phyloP scores from a whole-genome alignment of 2,329 filamentous ascomycete genomes.

The Venturia nashicola region DNA sequence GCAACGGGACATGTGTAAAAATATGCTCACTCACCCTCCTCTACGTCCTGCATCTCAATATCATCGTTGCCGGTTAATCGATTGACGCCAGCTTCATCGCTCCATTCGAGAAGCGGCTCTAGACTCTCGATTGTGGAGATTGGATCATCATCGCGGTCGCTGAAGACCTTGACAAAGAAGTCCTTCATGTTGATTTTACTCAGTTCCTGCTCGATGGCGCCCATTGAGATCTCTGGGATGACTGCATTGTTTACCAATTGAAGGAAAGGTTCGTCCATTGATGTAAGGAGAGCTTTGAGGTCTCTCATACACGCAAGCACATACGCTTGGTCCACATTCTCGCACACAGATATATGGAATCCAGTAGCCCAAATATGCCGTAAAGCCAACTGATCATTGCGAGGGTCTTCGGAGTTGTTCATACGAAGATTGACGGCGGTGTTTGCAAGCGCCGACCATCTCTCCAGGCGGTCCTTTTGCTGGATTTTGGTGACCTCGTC shows the following conservation, averaged over 20 bases:
- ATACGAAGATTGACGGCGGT: conserved; percentile 36
- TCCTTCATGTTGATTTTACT: conserved; percentile 91
- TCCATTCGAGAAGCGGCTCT: conserved; percentile 74
- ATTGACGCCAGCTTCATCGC: conserved; percentile 25
- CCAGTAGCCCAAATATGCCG: conserved; percentile 57
- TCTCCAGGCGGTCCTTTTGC: conserved; percentile 45
- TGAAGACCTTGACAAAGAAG: conserved; percentile 85
- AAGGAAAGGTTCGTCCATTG: conserved; percentile 38
- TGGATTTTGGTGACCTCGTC: conserved; percentile 36
- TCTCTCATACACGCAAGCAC: conserved; percentile 51
- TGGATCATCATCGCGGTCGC: conserved; percentile 70
- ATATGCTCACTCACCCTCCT: neutral
- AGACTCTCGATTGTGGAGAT: conserved; percentile 79
- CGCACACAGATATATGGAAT: conserved; percentile 46
- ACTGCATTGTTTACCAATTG: conserved; percentile 70
- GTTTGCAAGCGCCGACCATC: conserved; percentile 48
- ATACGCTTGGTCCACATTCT: conserved; percentile 45
- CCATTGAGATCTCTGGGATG: conserved; percentile 74
- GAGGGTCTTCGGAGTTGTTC: conserved; percentile 14
- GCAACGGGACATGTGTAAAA: neutral
- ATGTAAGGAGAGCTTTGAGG: conserved; percentile 41
- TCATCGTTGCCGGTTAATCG: neutral
- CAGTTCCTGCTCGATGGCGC: conserved; percentile 80
- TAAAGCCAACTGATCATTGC: conserved; percentile 34
- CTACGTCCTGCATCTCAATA: neutral